A percentile compares a stretch with the other conserved stretches of the same genome.
phyloP scores from a whole-genome alignment of 768 basidiomycete genomes.

The Mycena indigotica region DNA sequence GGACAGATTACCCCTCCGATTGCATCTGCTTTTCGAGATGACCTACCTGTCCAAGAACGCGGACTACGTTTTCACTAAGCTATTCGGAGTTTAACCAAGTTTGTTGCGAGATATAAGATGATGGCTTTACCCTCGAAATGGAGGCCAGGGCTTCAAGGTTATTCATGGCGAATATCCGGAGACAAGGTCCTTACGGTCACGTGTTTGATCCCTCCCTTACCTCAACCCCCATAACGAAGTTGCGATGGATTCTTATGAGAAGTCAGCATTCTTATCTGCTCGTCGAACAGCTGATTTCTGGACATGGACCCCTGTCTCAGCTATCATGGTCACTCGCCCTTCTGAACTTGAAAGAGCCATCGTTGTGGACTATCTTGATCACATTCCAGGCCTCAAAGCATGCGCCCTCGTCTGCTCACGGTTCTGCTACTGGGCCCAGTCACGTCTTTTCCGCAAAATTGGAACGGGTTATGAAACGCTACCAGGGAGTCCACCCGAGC shows the following conservation, averaged over 20 bases:
- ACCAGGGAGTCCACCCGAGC: too few relatives aligned
- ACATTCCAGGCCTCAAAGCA: background rate
- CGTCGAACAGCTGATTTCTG: too few relatives aligned
- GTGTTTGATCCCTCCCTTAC: too few relatives aligned
- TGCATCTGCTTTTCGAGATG: background rate
- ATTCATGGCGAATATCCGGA: background rate
- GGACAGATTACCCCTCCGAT: background rate
- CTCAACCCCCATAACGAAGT: too few relatives aligned
- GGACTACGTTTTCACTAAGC: constrained; percentile 69
- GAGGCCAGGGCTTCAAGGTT: constrained; percentile 54
- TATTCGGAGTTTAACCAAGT: constrained; percentile 29
- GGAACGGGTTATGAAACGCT: too few relatives aligned
- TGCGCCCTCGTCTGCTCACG: background rate
- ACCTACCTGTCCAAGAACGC: constrained; percentile 75
- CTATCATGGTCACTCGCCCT: too few relatives aligned
- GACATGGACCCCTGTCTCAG: too few relatives aligned
- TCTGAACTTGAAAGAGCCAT: background rate
- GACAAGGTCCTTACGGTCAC: too few relatives aligned
- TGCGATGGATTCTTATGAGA: too few relatives aligned
- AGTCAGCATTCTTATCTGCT: too few relatives aligned
- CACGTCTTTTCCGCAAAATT: background rate
- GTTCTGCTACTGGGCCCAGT: background rate
- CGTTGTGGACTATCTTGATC: background rate
- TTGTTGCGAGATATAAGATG: background rate
- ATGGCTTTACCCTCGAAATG: constrained; percentile 50